Evolutionary conservation across 2,329 filamentous ascomycete species (phyloP).

Genomic region (Eurotiales sp.): DNA sequence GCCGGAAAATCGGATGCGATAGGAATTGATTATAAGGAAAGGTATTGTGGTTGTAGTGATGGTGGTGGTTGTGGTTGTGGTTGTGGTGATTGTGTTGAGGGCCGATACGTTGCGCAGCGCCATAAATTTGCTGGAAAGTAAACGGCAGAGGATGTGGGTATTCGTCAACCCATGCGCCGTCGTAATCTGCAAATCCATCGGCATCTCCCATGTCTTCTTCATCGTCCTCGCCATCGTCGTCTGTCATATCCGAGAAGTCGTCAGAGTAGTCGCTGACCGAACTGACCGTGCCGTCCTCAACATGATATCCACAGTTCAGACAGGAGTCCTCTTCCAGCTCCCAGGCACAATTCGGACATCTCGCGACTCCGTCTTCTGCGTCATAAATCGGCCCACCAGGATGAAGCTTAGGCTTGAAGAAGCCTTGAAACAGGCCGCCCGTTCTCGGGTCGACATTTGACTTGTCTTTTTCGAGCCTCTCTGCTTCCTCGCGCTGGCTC

Average conservation of each 20-base stretch:
- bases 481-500: constrained; percentile 58
- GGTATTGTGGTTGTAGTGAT: constrained; percentile 5
- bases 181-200: constrained; percentile 5
- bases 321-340: constrained; percentile 59
- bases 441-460: constrained; percentile 46
- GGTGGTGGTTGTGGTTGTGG: constrained; percentile 5
- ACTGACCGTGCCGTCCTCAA: constrained; percentile 40
- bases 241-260: constrained; percentile 40
- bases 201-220: constrained; percentile 21
- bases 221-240: constrained; percentile 31
- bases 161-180: not conserved
- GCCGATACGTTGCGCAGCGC: constrained; percentile 6
- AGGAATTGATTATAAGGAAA: constrained; percentile 3
- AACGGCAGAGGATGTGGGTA: constrained; percentile 14
- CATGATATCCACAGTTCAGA: constrained; percentile 51
- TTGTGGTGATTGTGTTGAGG: constrained; percentile 11
- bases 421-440: constrained; percentile 62
- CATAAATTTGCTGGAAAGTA: constrained; percentile 16
- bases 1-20: not conserved
- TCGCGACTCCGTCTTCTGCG: constrained; percentile 56
- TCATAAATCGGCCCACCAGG: constrained; percentile 48
- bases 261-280: constrained; percentile 26
- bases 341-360: constrained; percentile 61
- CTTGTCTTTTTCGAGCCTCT: constrained; percentile 58
- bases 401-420: constrained; percentile 43